Percentiles rank a stretch among this genome's conserved stretches.
Evolutionary conservation across 2,329 filamentous ascomycete species (phyloP).

Genomic region (Cladosporium halotolerans): DNA sequence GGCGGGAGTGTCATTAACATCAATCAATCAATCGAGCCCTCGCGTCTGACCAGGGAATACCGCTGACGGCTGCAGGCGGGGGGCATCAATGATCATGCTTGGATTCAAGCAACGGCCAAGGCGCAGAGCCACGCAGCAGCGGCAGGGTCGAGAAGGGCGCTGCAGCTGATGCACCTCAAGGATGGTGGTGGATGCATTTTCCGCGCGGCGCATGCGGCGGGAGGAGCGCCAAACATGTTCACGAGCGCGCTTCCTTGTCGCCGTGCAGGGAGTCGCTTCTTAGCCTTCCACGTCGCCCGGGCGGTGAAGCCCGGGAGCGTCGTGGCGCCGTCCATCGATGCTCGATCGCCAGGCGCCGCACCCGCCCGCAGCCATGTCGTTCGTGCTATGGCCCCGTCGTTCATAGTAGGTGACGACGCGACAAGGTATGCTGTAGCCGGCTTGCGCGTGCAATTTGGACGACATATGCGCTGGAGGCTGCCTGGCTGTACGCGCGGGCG

Average conservation of each 20-base stretch:
- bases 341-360: neutral
- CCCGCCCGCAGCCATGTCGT: neutral
- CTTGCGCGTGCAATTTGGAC: neutral
- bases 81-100: too few relatives aligned
- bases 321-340: conserved; percentile 4
- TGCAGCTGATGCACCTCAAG: conserved; percentile 1
- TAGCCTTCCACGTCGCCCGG: neutral
- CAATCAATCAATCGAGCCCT: too few relatives aligned
- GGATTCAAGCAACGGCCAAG: too few relatives aligned
- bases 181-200: neutral
- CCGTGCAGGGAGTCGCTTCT: neutral
- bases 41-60: neutral
- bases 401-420: neutral
- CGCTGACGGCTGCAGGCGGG: neutral
- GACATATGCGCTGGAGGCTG: too few relatives aligned
- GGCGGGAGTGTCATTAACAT: too few relatives aligned
- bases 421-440: neutral
- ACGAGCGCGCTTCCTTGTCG: conserved; percentile 4
- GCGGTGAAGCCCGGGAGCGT: conserved; percentile 18
- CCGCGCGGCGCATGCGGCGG: conserved; percentile 3
- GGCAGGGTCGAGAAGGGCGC: neutral
- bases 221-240: conserved; percentile 13
- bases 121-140: neutral
- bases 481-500: too few relatives aligned
- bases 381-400: neutral